Percentiles rank a stretch among this genome's conserved stretches.
These are phyloP conservation scores for Cyclocybe cylindracea DNA, from an alignment of 768 basidiomycete species.

Conservation along the genomic window DNA sequence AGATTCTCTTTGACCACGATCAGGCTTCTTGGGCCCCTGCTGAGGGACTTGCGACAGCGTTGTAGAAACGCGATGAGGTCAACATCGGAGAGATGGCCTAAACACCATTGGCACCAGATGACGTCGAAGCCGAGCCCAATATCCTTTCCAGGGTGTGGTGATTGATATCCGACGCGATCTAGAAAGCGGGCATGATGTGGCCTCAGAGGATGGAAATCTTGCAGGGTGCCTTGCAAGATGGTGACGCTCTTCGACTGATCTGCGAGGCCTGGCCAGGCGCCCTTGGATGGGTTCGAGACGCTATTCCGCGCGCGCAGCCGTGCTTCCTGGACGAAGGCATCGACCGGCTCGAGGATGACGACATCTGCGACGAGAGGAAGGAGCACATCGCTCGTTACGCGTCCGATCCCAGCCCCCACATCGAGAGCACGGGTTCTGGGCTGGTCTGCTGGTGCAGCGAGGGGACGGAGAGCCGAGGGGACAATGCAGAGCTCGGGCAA, in stretches of 20 bases:
- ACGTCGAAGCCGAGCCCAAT: conserved; percentile 78
- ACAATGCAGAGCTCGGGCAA: conserved; percentile 80
- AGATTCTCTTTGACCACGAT: conserved; percentile 94
- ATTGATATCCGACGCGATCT: conserved; percentile 69
- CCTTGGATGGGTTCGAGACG: conserved; percentile 22
- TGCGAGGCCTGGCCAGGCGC: conserved; percentile 67
- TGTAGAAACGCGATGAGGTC: conserved; percentile 81
- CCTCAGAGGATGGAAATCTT: conserved; percentile 73
- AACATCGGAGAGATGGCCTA: conserved; percentile 78
- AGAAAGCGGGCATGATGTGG: conserved; percentile 48
- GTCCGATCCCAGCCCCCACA: conserved; percentile 92
- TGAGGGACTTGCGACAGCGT: conserved; percentile 59
- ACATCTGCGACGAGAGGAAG: conserved; percentile 89
- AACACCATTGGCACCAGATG: conserved; percentile 97
- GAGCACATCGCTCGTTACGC: conserved; percentile 86
- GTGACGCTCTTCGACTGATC: conserved; percentile 70
- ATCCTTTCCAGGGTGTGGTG: conserved; percentile 41
- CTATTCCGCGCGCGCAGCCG: conserved; percentile 40
- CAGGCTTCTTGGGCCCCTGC: conserved; percentile 45
- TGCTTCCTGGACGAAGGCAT: conserved; percentile 74
- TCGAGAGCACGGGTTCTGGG: conserved; percentile 74
- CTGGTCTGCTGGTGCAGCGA: conserved; percentile 22
- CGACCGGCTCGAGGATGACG: conserved; percentile 87
- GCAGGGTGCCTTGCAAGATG: conserved; percentile 78
- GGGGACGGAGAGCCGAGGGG: conserved; percentile 66